Conservation (phyloP, 2,329 filamentous ascomycete species). For the Ascochyta lentis region DNA sequence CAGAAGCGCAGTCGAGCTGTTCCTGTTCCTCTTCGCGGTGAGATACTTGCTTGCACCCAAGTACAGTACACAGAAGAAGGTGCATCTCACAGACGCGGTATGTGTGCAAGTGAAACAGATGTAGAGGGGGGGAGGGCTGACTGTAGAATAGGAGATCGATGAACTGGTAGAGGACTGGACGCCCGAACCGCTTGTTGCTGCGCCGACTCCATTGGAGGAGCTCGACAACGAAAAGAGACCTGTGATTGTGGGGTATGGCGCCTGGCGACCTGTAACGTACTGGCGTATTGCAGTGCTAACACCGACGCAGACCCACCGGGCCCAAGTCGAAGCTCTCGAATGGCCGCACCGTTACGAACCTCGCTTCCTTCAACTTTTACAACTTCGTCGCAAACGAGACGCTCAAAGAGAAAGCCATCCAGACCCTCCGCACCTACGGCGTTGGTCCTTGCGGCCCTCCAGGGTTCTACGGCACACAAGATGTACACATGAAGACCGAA, state of each 20-base stretch:
- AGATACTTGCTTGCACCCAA: constrained; percentile 90
- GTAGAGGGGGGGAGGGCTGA: constrained; percentile 19
- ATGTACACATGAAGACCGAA: constrained; percentile 97
- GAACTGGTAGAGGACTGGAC: constrained; percentile 96
- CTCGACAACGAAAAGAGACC: constrained; percentile 83
- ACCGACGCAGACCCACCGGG: constrained; percentile 72
- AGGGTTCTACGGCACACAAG: constrained; percentile 97
- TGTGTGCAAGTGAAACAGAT: constrained; percentile 15
- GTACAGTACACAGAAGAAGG: constrained; percentile 89
- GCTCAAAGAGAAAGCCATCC: constrained; percentile 93
- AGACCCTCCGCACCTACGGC: constrained; percentile 91
- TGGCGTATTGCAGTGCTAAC: constrained; percentile 19
- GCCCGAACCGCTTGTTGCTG: constrained; percentile 85
- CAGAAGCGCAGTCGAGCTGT: constrained; percentile 88
- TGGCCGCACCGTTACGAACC: constrained; percentile 89
- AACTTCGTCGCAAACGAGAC: constrained; percentile 93
- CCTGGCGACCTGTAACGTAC: neutral
- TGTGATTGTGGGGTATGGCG: constrained; percentile 79
- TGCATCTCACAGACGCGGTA: constrained; percentile 84
- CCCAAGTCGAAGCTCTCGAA: constrained; percentile 88
- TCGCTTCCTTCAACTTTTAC: constrained; percentile 96
- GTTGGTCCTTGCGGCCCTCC: constrained; percentile 96
- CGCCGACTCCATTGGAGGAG: constrained; percentile 76
- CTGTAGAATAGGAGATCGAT: constrained; percentile 75
- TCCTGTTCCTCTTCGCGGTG: constrained; percentile 94